Conservation (phyloP, 257 asterid genomes). For the Knoxia roxburghii region DNA sequence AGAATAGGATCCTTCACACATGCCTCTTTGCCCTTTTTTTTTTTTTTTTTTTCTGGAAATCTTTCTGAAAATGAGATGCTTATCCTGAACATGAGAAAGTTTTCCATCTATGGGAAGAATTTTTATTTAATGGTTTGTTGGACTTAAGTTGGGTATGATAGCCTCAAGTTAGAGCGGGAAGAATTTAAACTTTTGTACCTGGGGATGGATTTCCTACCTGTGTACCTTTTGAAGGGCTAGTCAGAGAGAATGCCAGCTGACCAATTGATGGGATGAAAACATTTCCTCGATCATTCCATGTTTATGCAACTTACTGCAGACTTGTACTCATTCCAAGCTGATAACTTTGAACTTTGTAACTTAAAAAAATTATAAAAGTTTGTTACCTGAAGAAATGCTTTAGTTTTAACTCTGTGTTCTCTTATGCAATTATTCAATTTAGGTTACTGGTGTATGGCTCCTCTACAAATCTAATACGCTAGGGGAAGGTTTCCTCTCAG, state of each 20-base stretch:
- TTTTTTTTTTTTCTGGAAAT: no score
- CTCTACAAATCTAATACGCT: constrained; percentile 58
- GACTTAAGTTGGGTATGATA: neutral
- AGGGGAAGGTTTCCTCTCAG: constrained; percentile 81
- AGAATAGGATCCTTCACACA: neutral
- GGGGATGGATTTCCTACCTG: neutral
- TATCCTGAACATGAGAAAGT: neutral
- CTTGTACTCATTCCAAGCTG: neutral
- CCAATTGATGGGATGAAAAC: neutral
- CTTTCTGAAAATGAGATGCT: neutral
- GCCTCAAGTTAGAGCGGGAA: neutral
- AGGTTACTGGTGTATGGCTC: constrained; percentile 88
- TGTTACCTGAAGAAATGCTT: neutral
- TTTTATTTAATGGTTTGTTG: neutral
- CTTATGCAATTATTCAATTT: constrained; percentile 26
- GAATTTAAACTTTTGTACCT: neutral
- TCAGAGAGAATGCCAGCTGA: neutral
- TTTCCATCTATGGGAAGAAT: neutral
- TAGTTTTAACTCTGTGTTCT: neutral
- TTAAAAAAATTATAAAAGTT: neutral
- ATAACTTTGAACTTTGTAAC: no score
- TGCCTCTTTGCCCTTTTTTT: neutral
- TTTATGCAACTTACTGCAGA: neutral
- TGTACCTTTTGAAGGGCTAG: neutral
- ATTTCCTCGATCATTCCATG: neutral